phyloP scores from a whole-genome alignment of 2,329 filamentous ascomycete species.

The Paecilomyces variotii region DNA sequence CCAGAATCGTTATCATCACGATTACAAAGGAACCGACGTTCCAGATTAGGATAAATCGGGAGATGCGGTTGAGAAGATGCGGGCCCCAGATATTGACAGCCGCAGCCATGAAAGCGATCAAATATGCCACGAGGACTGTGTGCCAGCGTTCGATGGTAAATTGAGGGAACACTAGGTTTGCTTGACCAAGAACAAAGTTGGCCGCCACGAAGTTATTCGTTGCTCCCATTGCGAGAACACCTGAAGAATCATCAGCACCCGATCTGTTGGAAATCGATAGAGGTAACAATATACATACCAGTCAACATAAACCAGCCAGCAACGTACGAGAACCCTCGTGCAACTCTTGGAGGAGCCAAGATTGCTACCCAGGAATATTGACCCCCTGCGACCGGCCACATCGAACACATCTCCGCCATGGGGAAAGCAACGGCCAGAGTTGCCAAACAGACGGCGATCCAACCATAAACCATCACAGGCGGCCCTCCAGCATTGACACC shows the following conservation, averaged over 20 bases:
- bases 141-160: constrained; percentile 51
- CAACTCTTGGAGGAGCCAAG: constrained; percentile 42
- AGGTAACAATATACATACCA: constrained; percentile 19
- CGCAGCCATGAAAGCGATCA: constrained; percentile 38
- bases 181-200: constrained; percentile 49
- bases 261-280: constrained; percentile 2
- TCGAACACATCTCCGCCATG: constrained; percentile 53
- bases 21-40: constrained; percentile 48
- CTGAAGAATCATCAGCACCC: constrained; percentile 12
- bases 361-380: constrained; percentile 54
- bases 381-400: constrained; percentile 49
- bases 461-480: constrained; percentile 53
- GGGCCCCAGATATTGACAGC: constrained; percentile 44
- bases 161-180: constrained; percentile 43
- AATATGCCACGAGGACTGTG: constrained; percentile 46
- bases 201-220: constrained; percentile 48
- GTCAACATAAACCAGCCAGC: constrained; percentile 45
- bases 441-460: constrained; percentile 45
- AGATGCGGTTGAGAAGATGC: constrained; percentile 44
- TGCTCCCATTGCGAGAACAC: constrained; percentile 46
- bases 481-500: constrained; percentile 50
- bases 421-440: constrained; percentile 49
- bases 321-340: constrained; percentile 37
- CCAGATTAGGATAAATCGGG: constrained; percentile 44
- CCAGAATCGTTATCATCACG: constrained; percentile 45